Percentiles rank a stretch among this genome's conserved stretches.
phyloP scores from a whole-genome alignment of 805 yeast genomes.

The Priceomyces medius region DNA sequence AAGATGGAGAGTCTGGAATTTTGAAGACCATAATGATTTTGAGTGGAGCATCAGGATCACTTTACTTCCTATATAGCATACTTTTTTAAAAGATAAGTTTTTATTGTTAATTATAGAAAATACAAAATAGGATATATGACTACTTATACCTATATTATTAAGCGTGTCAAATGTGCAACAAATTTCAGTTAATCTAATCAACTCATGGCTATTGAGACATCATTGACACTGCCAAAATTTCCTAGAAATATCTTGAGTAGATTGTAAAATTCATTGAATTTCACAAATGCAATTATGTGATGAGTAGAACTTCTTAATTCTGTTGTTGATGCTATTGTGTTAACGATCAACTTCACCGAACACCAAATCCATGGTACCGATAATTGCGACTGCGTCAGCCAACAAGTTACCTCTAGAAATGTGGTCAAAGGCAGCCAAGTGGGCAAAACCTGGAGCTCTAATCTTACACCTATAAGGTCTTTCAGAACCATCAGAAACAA shows the following conservation, averaged over 20 bases:
- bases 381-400: slow-evolving; percentile 91
- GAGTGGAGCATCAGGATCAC: slow-evolving; percentile 32
- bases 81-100: slow-evolving; percentile 1
- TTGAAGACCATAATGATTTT: slow-evolving; percentile 25
- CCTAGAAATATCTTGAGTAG: slow-evolving; percentile 2
- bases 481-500: slow-evolving; percentile 86
- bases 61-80: slow-evolving; percentile 26
- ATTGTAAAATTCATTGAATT: slow-evolving; percentile 9
- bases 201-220: neutral
- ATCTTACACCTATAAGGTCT: slow-evolving; percentile 91
- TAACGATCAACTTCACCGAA: slow-evolving; percentile 93
- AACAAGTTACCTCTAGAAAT: slow-evolving; percentile 81
- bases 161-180: neutral
- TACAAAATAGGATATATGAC: slow-evolving; percentile 1
- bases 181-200: neutral
- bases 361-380: slow-evolving; percentile 93
- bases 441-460: slow-evolving; percentile 94
- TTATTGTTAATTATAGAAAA: neutral
- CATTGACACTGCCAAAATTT: neutral
- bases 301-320: slow-evolving; percentile 6
- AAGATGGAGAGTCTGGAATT: slow-evolving; percentile 17
- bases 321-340: slow-evolving; percentile 8
- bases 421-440: slow-evolving; percentile 84
- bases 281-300: slow-evolving; percentile 11
- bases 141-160: neutral